A percentile compares a stretch with the other conserved stretches of the same genome.
phyloP scores from a whole-genome alignment of 345 rosid species.

The Microthlaspi erraticum region DNA sequence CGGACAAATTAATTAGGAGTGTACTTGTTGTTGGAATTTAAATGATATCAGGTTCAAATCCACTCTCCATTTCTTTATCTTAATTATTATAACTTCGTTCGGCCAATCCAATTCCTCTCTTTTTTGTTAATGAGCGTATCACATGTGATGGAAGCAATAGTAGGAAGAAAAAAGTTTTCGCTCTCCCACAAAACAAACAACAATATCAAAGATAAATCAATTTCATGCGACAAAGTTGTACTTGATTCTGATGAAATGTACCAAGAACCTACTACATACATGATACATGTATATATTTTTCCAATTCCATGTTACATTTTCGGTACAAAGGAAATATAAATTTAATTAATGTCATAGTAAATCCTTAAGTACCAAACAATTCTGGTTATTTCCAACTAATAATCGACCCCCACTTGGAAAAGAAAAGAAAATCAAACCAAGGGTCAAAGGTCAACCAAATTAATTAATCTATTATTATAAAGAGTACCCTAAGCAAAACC shows the following conservation, averaged over 20 bases:
- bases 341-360: background rate
- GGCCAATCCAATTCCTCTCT: background rate
- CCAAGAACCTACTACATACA: too few species aligned
- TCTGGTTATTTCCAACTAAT: conserved; percentile 42
- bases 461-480: conserved; percentile 9
- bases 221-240: background rate
- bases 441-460: conserved; percentile 36
- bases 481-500: conserved; percentile 27
- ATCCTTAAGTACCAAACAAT: conserved; percentile 15
- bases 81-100: background rate
- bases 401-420: conserved; percentile 34
- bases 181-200: background rate
- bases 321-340: background rate
- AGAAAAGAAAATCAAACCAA: conserved; percentile 15
- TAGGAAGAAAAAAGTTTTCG: background rate
- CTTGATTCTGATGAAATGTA: background rate
- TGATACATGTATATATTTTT: too few species aligned
- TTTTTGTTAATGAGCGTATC: background rate
- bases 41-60: conserved; percentile 15
- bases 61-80: background rate
- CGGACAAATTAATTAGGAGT: background rate
- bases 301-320: background rate
- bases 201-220: conserved; percentile 2
- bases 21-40: conserved; percentile 1
- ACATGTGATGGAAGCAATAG: background rate